These are phyloP conservation scores for Mallotus repandus DNA, from an alignment of 441 rosid genomes.

Conservation along the genomic window DNA sequence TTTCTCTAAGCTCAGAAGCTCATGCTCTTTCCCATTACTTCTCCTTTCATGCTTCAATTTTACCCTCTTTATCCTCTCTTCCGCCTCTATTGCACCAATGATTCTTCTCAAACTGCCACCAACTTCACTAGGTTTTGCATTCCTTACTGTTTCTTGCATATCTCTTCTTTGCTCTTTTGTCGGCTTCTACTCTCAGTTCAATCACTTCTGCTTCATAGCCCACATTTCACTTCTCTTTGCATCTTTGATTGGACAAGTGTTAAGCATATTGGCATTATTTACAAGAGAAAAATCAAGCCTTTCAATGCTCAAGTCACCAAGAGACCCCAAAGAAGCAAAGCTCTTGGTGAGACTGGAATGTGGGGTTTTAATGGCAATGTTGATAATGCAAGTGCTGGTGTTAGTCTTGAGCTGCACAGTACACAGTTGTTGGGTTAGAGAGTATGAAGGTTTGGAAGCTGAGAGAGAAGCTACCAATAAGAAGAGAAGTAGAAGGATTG, in stretches of 20 bases:
- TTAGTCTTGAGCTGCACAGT: constrained; percentile 40
- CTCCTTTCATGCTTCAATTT: constrained; percentile 50
- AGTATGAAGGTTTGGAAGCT: constrained; percentile 43
- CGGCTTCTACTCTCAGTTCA: constrained; percentile 47
- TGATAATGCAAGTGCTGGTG: constrained; percentile 41
- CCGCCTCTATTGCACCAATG: constrained; percentile 46
- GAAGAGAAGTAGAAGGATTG: constrained; percentile 44
- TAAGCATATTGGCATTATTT: constrained; percentile 36
- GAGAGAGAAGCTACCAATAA: constrained; percentile 39
- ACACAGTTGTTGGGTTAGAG: constrained; percentile 49
- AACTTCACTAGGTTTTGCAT: constrained; percentile 45
- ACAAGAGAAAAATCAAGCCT: constrained; percentile 44
- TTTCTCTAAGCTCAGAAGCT: constrained; percentile 41
- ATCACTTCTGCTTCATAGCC: constrained; percentile 43
- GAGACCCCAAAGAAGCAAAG: constrained; percentile 53
- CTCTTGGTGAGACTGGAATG: constrained; percentile 56
- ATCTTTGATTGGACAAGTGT: constrained; percentile 41
- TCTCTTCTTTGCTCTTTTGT: constrained; percentile 47
- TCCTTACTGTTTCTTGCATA: constrained; percentile 42
- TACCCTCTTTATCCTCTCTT: constrained; percentile 44
- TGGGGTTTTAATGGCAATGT: constrained; percentile 52
- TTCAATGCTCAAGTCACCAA: constrained; percentile 34
- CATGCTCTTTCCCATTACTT: constrained; percentile 50
- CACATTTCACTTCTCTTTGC: constrained; percentile 48
- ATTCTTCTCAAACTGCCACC: constrained; percentile 54